Conservation (phyloP, 2,329 filamentous ascomycete genomes). For the Geosmithia morbida region DNA sequence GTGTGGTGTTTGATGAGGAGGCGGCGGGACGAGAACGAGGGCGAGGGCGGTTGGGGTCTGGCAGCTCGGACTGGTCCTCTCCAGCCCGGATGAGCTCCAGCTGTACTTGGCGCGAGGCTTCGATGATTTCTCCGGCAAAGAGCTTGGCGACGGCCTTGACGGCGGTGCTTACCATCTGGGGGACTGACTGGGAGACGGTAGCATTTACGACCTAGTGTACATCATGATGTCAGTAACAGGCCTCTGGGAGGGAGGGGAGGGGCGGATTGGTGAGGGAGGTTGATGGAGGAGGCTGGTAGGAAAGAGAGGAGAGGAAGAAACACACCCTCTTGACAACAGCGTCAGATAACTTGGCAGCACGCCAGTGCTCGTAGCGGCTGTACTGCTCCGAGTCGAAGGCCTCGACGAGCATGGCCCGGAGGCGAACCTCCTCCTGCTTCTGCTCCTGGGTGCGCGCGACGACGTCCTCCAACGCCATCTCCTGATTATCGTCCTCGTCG, state of each 20-base stretch:
- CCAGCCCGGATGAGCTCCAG: constrained; percentile 52
- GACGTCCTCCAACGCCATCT: constrained; percentile 41
- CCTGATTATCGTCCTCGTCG: constrained; percentile 41
- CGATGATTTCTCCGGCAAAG: constrained; percentile 63
- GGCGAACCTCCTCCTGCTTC: constrained; percentile 44
- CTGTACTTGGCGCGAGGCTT: constrained; percentile 55
- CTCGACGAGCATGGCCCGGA: constrained; percentile 46
- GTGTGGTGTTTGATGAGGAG: neutral
- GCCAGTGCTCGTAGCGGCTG: constrained; percentile 56
- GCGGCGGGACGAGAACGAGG: constrained; percentile 5
- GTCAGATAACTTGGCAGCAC: constrained; percentile 53
- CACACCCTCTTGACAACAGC: constrained; percentile 53
- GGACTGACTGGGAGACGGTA: constrained; percentile 66
- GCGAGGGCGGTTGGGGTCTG: constrained; percentile 16
- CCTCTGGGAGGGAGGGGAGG: neutral
- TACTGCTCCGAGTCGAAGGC: constrained; percentile 54
- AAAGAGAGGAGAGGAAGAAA: neutral
- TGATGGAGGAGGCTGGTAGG: no score
- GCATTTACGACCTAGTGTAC: constrained; percentile 54
- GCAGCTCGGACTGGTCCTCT: constrained; percentile 41
- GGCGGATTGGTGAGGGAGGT: no score
- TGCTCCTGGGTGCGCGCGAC: constrained; percentile 52
- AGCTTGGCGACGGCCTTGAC: constrained; percentile 65
- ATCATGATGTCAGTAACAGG: neutral
- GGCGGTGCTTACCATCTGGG: constrained; percentile 58